Conservation (phyloP, 139 green algal genomes). For the Chlamydomonas asymmetrica region DNA sequence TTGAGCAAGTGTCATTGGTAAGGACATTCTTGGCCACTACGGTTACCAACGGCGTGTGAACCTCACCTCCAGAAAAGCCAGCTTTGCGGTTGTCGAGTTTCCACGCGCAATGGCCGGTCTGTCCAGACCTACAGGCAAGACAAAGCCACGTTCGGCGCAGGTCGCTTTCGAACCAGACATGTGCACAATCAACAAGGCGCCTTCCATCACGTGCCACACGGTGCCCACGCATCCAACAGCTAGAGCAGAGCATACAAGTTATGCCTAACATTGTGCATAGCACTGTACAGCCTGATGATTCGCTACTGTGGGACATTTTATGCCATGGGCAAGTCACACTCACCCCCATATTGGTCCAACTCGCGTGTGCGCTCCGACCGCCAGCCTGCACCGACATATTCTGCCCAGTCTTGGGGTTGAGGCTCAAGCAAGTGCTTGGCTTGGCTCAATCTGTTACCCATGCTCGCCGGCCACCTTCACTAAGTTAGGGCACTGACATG, state of each 20-base stretch:
- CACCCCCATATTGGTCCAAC: conserved; percentile 21
- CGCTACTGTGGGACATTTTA: not conserved
- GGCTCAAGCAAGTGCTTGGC: no score
- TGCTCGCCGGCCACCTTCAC: no score
- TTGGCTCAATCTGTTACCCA: no score
- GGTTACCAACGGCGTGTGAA: not conserved
- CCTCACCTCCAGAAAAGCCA: conserved; percentile 13
- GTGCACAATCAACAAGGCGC: no score
- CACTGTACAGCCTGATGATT: no score
- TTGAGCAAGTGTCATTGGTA: not conserved
- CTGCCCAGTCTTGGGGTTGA: no score
- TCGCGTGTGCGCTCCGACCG: conserved; percentile 2
- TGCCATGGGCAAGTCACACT: not conserved
- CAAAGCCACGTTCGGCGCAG: not conserved
- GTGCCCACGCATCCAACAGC: no score
- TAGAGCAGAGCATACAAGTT: no score
- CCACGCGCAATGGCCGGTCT: conserved; percentile 4
- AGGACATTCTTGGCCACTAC: not conserved
- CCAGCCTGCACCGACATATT: conserved; percentile 3
- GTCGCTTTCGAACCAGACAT: not conserved
- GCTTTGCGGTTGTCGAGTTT: conserved; percentile 11
- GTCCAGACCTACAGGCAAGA: not conserved
- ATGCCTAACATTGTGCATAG: no score
- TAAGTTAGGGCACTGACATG: no score
- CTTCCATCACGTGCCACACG: no score